Conservation (phyloP, 2,329 filamentous ascomycete genomes). For the Hypoxylon sp. region DNA sequence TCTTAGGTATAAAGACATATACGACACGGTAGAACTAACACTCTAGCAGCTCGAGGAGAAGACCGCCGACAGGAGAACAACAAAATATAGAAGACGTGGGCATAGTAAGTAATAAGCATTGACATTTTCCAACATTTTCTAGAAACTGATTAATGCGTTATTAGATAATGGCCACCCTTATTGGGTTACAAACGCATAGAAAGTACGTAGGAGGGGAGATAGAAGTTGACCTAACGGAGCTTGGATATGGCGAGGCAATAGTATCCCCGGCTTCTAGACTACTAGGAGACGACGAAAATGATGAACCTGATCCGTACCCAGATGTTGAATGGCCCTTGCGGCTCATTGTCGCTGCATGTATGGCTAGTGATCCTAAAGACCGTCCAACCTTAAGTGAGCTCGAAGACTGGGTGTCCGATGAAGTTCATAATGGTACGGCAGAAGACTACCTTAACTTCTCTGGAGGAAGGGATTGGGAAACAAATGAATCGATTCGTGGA, state of each 20-base stretch:
- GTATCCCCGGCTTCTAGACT: conserved; percentile 19
- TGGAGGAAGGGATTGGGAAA: too few relatives aligned
- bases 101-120: conserved; percentile 17
- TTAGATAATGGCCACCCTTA: conserved; percentile 35
- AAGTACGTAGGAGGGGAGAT: conserved; percentile 29
- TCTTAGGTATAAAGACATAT: background rate
- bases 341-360: conserved; percentile 30
- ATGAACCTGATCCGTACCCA: conserved; percentile 23
- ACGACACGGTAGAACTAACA: background rate
- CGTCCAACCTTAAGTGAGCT: conserved; percentile 18
- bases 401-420: background rate
- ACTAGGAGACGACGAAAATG: conserved; percentile 16
- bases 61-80: conserved; percentile 2
- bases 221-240: conserved; percentile 14
- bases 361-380: conserved; percentile 21
- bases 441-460: too few relatives aligned
- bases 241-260: background rate
- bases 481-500: too few relatives aligned
- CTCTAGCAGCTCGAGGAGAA: background rate
- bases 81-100: conserved; percentile 26
- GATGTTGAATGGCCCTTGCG: conserved; percentile 5
- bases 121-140: background rate
- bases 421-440: background rate
- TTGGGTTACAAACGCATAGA: conserved; percentile 15
- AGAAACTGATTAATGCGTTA: background rate